A percentile compares a stretch with the other conserved stretches of the same genome.
Evolutionary conservation across 768 basidiomycete genomes (phyloP).

Genomic region (Wakefieldia striispora): DNA sequence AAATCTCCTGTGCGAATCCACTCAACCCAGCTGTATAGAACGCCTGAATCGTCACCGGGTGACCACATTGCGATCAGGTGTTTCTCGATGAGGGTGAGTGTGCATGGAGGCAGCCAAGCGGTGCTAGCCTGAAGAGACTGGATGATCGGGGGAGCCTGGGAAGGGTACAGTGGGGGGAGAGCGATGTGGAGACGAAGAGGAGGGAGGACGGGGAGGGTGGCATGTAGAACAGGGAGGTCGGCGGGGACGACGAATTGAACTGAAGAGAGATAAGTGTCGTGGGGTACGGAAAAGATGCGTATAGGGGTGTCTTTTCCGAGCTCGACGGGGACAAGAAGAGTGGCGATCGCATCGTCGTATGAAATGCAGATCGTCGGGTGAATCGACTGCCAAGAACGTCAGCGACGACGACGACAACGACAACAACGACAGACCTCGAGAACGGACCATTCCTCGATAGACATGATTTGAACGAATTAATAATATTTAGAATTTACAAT

Average conservation of each 20-base stretch:
- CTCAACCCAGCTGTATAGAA: constrained; percentile 73
- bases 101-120: constrained; percentile 50
- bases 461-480: constrained; percentile 5
- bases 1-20: constrained; percentile 68
- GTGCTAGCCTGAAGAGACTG: constrained; percentile 53
- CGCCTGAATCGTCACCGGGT: constrained; percentile 43
- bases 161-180: constrained; percentile 56
- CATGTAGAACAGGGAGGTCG: neutral
- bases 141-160: constrained; percentile 50
- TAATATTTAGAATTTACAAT: constrained; percentile 5
- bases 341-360: constrained; percentile 31
- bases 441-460: constrained; percentile 20
- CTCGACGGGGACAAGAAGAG: constrained; percentile 61
- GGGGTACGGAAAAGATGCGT: constrained; percentile 26
- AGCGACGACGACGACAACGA: neutral
- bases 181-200: constrained; percentile 57
- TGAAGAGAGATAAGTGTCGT: constrained; percentile 8
- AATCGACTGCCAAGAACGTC: constrained; percentile 53
- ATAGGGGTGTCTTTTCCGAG: constrained; percentile 45
- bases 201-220: constrained; percentile 54
- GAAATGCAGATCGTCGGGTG: constrained; percentile 66
- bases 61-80: constrained; percentile 57
- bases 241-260: neutral
- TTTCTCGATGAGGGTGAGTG: constrained; percentile 35
- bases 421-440: constrained; percentile 21